phyloP scores from a whole-genome alignment of 495 filamentous ascomycete species.

The Evernia prunastri region DNA sequence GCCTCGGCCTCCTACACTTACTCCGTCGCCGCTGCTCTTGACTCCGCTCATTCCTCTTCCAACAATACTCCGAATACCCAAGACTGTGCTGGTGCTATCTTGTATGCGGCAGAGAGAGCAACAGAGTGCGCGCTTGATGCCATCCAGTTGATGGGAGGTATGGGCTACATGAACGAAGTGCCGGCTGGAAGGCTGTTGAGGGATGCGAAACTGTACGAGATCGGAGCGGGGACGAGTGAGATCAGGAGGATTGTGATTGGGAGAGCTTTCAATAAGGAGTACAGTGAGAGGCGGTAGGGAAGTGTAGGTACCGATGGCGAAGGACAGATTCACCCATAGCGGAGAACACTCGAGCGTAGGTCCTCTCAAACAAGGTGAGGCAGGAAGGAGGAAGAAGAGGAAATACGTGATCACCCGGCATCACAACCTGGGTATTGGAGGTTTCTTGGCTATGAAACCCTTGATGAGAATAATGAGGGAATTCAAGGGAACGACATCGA shows the following conservation, averaged over 20 bases:
- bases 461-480: neutral
- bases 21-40: slow-evolving; percentile 65
- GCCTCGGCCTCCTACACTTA: slow-evolving; percentile 77
- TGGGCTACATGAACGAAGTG: slow-evolving; percentile 95
- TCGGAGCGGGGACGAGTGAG: slow-evolving; percentile 94
- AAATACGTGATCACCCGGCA: neutral
- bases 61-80: slow-evolving; percentile 61
- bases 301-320: neutral
- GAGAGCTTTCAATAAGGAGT: slow-evolving; percentile 88
- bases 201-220: slow-evolving; percentile 92
- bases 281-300: slow-evolving; percentile 33
- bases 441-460: neutral
- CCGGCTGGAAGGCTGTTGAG: slow-evolving; percentile 77
- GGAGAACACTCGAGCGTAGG: too few relatives aligned
- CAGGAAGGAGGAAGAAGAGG: neutral
- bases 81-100: slow-evolving; percentile 90
- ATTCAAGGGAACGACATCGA: neutral
- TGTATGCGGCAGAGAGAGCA: slow-evolving; percentile 90
- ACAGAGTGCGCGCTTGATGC: slow-evolving; percentile 84
- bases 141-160: slow-evolving; percentile 92
- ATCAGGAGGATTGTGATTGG: slow-evolving; percentile 92
- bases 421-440: neutral
- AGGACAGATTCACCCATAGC: neutral
- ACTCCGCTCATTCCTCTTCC: slow-evolving; percentile 59
- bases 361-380: neutral